Conservation (phyloP, 1,284 basidiomycete genomes). For the Irpex sp. region DNA sequence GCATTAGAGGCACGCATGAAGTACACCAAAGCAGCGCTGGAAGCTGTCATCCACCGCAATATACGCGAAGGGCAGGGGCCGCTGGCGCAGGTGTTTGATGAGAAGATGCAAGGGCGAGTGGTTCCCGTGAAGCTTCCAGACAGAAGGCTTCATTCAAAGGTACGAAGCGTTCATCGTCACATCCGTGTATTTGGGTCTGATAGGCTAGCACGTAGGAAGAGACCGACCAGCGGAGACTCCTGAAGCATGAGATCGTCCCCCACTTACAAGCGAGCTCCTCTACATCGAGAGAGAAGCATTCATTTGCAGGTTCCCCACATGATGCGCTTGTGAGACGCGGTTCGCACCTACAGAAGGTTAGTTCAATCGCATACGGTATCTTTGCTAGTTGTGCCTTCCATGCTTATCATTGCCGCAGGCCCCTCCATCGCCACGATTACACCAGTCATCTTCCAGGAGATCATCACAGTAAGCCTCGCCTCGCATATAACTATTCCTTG, state of each 20-base stretch:
- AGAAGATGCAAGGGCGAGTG: slow-evolving; percentile 4
- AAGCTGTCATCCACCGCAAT: slow-evolving; percentile 10
- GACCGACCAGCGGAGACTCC: slow-evolving; percentile 12
- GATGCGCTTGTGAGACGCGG: too few relatives aligned
- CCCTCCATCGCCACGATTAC: too few relatives aligned
- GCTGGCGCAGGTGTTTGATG: slow-evolving; percentile 13
- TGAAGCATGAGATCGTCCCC: slow-evolving; percentile 5
- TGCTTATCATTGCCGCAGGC: too few relatives aligned
- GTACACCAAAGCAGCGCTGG: slow-evolving; percentile 13
- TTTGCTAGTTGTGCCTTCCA: too few relatives aligned
- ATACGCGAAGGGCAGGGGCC: slow-evolving; percentile 13
- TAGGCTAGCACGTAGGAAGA: slow-evolving; percentile 7
- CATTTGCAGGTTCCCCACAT: too few relatives aligned
- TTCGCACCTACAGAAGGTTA: too few relatives aligned
- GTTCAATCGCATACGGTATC: too few relatives aligned
- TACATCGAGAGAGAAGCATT: too few relatives aligned
- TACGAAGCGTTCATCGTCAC: not conserved
- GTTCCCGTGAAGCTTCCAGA: slow-evolving; percentile 17
- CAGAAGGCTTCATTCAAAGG: not conserved
- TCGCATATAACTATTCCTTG: too few relatives aligned
- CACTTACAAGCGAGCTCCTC: not conserved
- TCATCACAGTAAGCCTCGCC: too few relatives aligned
- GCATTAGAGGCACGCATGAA: slow-evolving; percentile 8
- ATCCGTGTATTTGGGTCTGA: not conserved
- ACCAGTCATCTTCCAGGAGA: too few relatives aligned